These are phyloP conservation scores for Tilletia setariae DNA, from an alignment of 1,284 basidiomycete genomes.

Conservation along the genomic window DNA sequence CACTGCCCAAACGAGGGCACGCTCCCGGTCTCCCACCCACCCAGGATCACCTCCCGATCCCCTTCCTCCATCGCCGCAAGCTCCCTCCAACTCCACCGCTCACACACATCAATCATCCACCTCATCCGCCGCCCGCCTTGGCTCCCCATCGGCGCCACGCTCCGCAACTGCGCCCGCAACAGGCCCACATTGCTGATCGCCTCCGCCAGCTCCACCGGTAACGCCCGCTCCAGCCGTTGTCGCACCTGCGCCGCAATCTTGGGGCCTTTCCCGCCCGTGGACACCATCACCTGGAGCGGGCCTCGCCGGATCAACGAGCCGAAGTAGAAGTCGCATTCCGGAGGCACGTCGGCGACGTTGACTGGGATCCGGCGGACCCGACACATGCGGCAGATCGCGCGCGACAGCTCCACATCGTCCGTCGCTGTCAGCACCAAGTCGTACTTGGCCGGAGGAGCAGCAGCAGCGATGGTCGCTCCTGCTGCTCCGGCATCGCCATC, in stretches of 20 bases:
- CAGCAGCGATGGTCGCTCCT: neutral
- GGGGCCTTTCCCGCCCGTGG: constrained; percentile 89
- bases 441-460: constrained; percentile 47
- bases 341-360: constrained; percentile 93
- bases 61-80: constrained; percentile 66
- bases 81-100: constrained; percentile 75
- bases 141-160: constrained; percentile 71
- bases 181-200: constrained; percentile 78
- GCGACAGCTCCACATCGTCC: constrained; percentile 74
- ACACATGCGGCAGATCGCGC: constrained; percentile 69
- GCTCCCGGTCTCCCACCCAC: constrained; percentile 52
- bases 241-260: constrained; percentile 82
- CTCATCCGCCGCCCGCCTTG: constrained; percentile 76
- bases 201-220: constrained; percentile 72
- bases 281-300: constrained; percentile 90
- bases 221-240: constrained; percentile 65
- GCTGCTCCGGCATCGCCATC: constrained; percentile 17
- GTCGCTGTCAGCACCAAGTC: constrained; percentile 94
- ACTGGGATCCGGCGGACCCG: constrained; percentile 73
- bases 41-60: constrained; percentile 48
- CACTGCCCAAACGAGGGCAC: constrained; percentile 38
- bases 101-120: constrained; percentile 91
- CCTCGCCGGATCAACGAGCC: constrained; percentile 87
- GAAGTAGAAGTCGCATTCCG: constrained; percentile 92
- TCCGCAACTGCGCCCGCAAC: constrained; percentile 67